Evolutionary conservation across 495 filamentous ascomycete genomes (phyloP), one percentile per base, ranked within the genome.

Genomic region (Poronia punctata): DNA sequence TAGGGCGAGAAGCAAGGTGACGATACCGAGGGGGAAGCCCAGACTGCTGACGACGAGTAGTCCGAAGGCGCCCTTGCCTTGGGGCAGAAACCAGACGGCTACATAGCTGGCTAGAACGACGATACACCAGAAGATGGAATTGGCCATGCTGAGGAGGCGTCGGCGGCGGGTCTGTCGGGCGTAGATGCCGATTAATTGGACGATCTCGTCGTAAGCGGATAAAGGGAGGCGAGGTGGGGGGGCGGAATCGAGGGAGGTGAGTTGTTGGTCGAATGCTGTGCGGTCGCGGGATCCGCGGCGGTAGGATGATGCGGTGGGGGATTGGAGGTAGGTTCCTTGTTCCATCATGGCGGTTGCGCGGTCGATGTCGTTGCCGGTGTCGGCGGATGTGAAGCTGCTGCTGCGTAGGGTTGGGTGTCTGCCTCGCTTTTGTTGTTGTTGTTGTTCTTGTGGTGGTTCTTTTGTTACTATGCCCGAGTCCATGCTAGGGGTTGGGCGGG

Each of bases 1-100:
- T 1, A 88, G 76, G 3, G 87, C 86, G 56, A 96, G 83, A 21
- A 97, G 55, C 0, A 90, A 88, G 61, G 95, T 84, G 12, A 94
- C 45, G 5, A 84, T 72, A 1, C 92, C 93, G 6, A 78, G 80
- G 9, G 70, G 72, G 16, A 96, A 72, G 10, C 83, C 78, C 11
- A 95, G 61, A 7, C 79, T 86, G 59, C 84, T 83, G 3, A 94
- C 53, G 4, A 97, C 60, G 51, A 87, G 74, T 31, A 97, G 58
- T 9, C 92, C 72, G 52, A 97, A 98, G 0, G 83, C 71, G 21
- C 89, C 78, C 50, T 80, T 90, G 18, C 80, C 80, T 37, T 66
- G 65, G 9, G 82, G 79, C 14, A 75, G 76, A 78, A 86, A 97
- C 87, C 88, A 97, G 2, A 93, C 80, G 1, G 71, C 92, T 0